Conservation (phyloP, 345 rosid genomes). For the Dovyalis caffra region DNA sequence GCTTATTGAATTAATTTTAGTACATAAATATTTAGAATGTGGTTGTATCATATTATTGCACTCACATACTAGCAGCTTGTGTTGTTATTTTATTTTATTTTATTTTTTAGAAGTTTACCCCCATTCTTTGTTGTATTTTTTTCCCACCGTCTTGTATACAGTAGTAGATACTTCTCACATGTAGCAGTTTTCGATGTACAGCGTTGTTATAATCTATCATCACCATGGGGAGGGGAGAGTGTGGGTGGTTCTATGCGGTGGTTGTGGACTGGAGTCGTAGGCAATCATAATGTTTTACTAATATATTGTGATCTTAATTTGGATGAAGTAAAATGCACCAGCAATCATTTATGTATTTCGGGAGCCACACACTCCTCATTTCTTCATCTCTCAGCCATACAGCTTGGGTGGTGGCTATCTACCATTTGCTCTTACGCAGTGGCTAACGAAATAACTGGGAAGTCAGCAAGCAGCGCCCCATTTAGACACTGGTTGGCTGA, state of each 20-base stretch:
- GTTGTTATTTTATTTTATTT: neutral
- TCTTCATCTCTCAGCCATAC: neutral
- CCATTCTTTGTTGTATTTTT: neutral
- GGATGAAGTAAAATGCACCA: too few relatives aligned
- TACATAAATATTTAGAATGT: constrained; percentile 18
- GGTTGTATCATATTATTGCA: constrained; percentile 13
- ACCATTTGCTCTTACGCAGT: too few relatives aligned
- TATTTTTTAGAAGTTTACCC: neutral
- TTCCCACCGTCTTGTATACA: too few relatives aligned
- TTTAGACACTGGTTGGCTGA: neutral
- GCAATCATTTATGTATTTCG: neutral
- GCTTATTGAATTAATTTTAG: constrained; percentile 14
- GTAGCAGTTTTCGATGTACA: neutral
- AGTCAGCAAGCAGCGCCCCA: neutral
- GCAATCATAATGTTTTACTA: neutral
- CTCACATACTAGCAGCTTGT: neutral
- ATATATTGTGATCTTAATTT: neutral
- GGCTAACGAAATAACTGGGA: neutral
- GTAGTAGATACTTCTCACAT: neutral
- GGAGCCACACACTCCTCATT: neutral
- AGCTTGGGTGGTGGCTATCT: too few relatives aligned
- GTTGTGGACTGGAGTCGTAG: neutral
- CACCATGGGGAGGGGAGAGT: neutral
- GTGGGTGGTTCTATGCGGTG: neutral
- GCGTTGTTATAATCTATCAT: neutral